Conservation (phyloP, 805 yeast species). For the Cyberlindnera samutprakarnensis region DNA sequence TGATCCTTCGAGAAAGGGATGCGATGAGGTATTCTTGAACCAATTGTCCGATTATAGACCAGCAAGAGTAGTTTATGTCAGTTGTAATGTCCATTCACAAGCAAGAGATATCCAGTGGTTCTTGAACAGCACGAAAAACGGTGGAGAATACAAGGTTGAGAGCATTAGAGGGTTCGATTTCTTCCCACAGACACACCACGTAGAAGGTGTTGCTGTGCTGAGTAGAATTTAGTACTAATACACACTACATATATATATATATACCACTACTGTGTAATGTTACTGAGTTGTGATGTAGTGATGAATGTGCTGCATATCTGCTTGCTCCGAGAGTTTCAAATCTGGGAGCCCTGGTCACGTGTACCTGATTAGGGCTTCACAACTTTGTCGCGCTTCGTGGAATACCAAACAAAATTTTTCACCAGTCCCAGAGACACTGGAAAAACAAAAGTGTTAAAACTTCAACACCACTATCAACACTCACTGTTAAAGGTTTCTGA, state of each 20-base stretch:
- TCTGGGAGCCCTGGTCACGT: no score
- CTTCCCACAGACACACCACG: slow-evolving; percentile 93
- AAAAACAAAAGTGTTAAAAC: slow-evolving; percentile 10
- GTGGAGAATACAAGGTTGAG: slow-evolving; percentile 60
- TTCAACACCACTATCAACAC: slow-evolving; percentile 4
- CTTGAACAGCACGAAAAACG: slow-evolving; percentile 54
- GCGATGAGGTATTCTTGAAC: slow-evolving; percentile 79
- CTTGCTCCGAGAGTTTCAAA: no score
- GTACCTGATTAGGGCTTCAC: slow-evolving; percentile 4
- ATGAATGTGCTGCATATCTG: no score
- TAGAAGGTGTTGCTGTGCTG: slow-evolving; percentile 79
- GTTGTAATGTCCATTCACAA: slow-evolving; percentile 97
- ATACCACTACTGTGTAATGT: no score
- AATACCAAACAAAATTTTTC: slow-evolving; percentile 12
- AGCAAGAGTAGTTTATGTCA: slow-evolving; percentile 82
- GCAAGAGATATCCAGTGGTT: slow-evolving; percentile 90
- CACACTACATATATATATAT: no score
- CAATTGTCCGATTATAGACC: slow-evolving; percentile 83
- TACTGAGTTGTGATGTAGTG: no score
- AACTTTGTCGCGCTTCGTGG: neutral
- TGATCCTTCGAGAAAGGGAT: slow-evolving; percentile 97
- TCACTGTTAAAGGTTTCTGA: neutral
- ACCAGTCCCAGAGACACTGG: slow-evolving; percentile 7
- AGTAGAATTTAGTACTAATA: no score
- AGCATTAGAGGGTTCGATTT: slow-evolving; percentile 92